Conservation (phyloP, 345 rosid species). For the Arabidopsis suecica region DNA sequence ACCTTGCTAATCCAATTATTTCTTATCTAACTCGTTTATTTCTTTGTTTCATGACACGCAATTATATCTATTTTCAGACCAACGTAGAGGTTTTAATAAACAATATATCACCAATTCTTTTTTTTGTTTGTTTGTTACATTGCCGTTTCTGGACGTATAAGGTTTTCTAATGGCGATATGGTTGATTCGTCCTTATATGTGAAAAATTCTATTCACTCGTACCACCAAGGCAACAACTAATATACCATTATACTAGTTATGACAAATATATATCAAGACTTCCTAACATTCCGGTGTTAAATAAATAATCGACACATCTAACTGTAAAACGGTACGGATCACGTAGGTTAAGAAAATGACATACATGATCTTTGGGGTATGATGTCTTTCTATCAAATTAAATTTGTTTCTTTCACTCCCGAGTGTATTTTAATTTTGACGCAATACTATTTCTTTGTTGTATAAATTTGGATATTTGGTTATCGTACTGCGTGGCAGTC, state of each 20-base stretch:
- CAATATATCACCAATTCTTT: not conserved
- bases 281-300: conserved; percentile 25
- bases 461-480: not conserved
- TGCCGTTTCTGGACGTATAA: not conserved
- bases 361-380: not conserved
- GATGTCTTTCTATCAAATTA: conserved; percentile 3
- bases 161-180: not conserved
- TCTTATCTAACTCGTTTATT: conserved; percentile 40
- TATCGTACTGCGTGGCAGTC: not conserved
- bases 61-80: conserved; percentile 24
- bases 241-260: not conserved
- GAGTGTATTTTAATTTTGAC: not conserved
- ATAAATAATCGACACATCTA: conserved; percentile 6
- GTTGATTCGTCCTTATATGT: not conserved
- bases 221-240: conserved; percentile 6
- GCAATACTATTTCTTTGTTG: not conserved
- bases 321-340: conserved; percentile 4
- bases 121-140: not conserved
- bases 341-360: conserved; percentile 21
- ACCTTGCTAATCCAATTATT: conserved; percentile 26
- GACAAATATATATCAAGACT: conserved; percentile 2
- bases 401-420: not conserved
- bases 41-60: conserved; percentile 31
- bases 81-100: conserved; percentile 22
- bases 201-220: not conserved